A percentile compares a stretch with the other conserved stretches of the same genome.
Conservation (phyloP, 305 asterid species). For the Solanum hybrid region DNA sequence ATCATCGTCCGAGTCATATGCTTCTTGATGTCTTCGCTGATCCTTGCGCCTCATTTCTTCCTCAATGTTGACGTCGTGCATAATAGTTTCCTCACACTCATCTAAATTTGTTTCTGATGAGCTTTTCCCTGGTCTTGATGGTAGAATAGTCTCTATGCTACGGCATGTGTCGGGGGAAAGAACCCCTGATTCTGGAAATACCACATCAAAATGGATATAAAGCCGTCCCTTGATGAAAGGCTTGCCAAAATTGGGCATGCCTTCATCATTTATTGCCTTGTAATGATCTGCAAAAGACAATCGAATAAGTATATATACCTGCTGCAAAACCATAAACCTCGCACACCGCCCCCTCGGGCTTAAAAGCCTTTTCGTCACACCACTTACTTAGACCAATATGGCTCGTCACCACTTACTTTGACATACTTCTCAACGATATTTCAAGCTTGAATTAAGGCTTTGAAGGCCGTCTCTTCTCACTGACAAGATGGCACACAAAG, state of each 20-base stretch:
- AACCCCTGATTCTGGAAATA: conserved; percentile 37
- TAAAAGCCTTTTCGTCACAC: neutral
- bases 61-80: conserved; percentile 36
- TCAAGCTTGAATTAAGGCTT: neutral
- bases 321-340: neutral
- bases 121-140: conserved; percentile 5
- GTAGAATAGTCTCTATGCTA: conserved; percentile 18
- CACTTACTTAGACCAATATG: neutral
- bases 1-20: conserved; percentile 30
- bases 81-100: conserved; percentile 31
- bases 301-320: neutral
- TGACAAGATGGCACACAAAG: neutral
- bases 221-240: conserved; percentile 58
- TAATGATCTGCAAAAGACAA: conserved; percentile 29
- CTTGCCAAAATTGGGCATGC: conserved; percentile 52
- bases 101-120: conserved; percentile 20
- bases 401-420: neutral
- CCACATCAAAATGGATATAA: conserved; percentile 50
- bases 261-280: conserved; percentile 59
- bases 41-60: conserved; percentile 44
- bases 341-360: neutral
- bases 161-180: conserved; percentile 22
- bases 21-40: conserved; percentile 29
- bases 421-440: neutral
- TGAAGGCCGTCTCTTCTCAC: neutral